phyloP scores from a whole-genome alignment of 345 rosid species.

The Combretum micranthum region DNA sequence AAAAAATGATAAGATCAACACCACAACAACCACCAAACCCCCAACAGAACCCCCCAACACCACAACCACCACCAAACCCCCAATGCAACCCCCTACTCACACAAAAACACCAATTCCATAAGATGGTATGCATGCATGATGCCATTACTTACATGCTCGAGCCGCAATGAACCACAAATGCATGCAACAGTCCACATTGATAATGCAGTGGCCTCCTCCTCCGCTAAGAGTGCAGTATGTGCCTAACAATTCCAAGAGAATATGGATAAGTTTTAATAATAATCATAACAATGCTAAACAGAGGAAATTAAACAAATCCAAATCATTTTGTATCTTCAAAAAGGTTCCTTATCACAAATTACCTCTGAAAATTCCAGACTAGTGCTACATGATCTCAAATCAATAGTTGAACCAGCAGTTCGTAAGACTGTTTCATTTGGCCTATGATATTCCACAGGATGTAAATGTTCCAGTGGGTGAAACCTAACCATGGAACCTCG shows the following conservation, averaged over 20 bases:
- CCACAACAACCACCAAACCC: too few species aligned
- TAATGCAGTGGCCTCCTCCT: slow-evolving; percentile 85
- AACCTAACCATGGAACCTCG: slow-evolving; percentile 70
- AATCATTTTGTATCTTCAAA: background rate
- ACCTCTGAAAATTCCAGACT: slow-evolving; percentile 87
- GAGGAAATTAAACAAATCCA: background rate
- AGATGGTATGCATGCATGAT: background rate
- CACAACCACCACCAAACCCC: too few species aligned
- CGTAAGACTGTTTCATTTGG: slow-evolving; percentile 50
- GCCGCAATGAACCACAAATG: slow-evolving; percentile 83
- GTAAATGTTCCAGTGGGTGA: slow-evolving; percentile 91
- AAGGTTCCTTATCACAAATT: slow-evolving; percentile 2
- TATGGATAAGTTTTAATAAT: slow-evolving; percentile 5
- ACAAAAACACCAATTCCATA: too few species aligned
- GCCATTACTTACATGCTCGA: slow-evolving; percentile 56
- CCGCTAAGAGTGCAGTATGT: slow-evolving; percentile 59
- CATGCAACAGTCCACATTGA: slow-evolving; percentile 91
- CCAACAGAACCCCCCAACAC: too few species aligned
- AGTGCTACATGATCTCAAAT: slow-evolving; percentile 56
- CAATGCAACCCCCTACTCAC: too few species aligned
- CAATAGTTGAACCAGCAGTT: slow-evolving; percentile 57
- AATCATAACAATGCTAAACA: background rate
- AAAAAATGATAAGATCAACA: too few species aligned
- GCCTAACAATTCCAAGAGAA: slow-evolving; percentile 44
- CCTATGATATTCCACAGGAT: slow-evolving; percentile 73